Conservation (phyloP, 176 grass and related monocot species). For the Melocanna baccifera region DNA sequence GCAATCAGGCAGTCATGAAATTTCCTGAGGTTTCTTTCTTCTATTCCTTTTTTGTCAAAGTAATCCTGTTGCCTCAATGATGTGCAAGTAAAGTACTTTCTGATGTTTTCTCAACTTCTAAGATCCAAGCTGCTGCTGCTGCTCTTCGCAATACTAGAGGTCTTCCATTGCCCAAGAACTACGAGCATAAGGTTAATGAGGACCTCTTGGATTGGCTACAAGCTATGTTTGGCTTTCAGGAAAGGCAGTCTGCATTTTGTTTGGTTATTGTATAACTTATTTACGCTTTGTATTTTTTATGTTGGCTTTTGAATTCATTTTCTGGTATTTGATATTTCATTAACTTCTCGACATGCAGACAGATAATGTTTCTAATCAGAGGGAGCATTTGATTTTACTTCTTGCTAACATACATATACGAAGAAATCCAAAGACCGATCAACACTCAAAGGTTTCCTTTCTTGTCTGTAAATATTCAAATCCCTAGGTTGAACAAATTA, state of each 20-base stretch:
- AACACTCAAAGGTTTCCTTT: slow-evolving; percentile 69
- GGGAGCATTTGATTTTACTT: slow-evolving; percentile 92
- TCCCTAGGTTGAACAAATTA: slow-evolving; percentile 3
- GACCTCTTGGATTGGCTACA: slow-evolving; percentile 98
- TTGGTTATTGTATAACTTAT: slow-evolving; percentile 7
- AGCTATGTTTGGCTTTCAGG: slow-evolving; percentile 99
- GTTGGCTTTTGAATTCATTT: slow-evolving; percentile 21
- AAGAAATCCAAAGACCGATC: slow-evolving; percentile 47
- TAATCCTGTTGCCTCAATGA: slow-evolving; percentile 16
- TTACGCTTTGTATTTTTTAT: slow-evolving; percentile 27
- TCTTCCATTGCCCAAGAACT: slow-evolving; percentile 76
- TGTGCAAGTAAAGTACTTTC: slow-evolving; percentile 33
- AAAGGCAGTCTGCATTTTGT: slow-evolving; percentile 35
- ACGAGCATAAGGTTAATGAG: slow-evolving; percentile 73
- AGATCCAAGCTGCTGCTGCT: slow-evolving; percentile 83
- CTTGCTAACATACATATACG: slow-evolving; percentile 91
- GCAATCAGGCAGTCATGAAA: slow-evolving; percentile 86
- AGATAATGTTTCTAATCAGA: slow-evolving; percentile 94
- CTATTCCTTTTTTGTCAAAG: not conserved
- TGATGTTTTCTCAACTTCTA: slow-evolving; percentile 34
- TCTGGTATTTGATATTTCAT: slow-evolving; percentile 31
- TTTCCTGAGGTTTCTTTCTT: slow-evolving; percentile 64
- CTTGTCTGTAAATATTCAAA: slow-evolving; percentile 19
- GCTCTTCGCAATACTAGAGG: slow-evolving; percentile 90
- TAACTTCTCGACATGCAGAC: slow-evolving; percentile 57